Percentiles rank a stretch among this genome's conserved stretches.
Evolutionary conservation across 306 rosid species (phyloP).

Genomic region (Heteromeles arbutifolia): DNA sequence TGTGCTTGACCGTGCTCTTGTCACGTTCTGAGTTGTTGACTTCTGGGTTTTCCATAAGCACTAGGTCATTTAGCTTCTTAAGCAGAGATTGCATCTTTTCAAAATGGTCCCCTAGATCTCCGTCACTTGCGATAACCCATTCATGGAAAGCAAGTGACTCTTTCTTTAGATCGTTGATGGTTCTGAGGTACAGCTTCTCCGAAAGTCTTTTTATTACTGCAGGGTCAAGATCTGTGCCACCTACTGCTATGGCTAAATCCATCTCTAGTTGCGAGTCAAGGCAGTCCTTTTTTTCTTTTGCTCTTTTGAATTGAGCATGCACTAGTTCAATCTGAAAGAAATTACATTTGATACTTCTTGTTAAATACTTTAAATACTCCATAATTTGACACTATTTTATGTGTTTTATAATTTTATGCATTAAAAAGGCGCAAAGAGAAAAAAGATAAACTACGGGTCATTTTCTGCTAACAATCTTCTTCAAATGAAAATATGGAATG

Average conservation of each 20-base stretch:
- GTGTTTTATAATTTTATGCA: neutral
- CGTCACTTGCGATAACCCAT: conserved; percentile 46
- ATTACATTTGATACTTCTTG: neutral
- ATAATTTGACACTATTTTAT: neutral
- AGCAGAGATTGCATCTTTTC: conserved; percentile 57
- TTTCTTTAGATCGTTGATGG: conserved; percentile 64
- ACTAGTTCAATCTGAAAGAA: conserved; percentile 80
- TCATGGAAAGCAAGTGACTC: conserved; percentile 80
- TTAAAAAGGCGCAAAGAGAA: neutral
- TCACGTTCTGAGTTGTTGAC: conserved; percentile 40
- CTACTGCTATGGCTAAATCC: conserved; percentile 51
- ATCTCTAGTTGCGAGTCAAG: conserved; percentile 59
- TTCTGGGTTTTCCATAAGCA: conserved; percentile 50
- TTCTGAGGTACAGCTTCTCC: conserved; percentile 69
- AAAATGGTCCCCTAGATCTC: conserved; percentile 45
- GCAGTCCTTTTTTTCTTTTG: conserved; percentile 51
- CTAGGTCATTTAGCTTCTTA: conserved; percentile 59
- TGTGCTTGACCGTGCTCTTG: conserved; percentile 55
- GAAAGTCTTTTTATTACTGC: conserved; percentile 67
- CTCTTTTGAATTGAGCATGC: conserved; percentile 87
- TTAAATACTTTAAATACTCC: conserved; percentile 1
- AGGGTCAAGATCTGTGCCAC: conserved; percentile 65
- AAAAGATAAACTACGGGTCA: neutral
- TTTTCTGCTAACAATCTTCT: neutral
- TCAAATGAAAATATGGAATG: neutral